These are phyloP conservation scores for Pinus tabuliformis DNA, from an alignment of 75 land plant species.

Conservation along the genomic window DNA sequence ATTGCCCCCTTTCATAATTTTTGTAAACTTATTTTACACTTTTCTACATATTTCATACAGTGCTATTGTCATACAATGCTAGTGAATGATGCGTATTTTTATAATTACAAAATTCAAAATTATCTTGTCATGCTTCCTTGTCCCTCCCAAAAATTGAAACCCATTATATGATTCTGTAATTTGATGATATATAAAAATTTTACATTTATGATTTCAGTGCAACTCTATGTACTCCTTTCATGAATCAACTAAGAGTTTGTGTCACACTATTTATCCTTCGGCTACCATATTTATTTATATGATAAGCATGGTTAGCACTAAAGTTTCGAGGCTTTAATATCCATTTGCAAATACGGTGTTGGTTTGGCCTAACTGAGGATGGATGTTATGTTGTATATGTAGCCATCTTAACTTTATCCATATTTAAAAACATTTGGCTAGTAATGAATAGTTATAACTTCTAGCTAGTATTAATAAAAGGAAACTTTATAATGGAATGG, in stretches of 20 bases:
- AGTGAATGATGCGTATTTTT: background rate
- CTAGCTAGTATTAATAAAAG: too few species aligned
- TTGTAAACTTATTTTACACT: background rate
- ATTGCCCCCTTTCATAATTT: background rate
- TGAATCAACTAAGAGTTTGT: background rate
- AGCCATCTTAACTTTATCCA: background rate
- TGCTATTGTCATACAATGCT: background rate
- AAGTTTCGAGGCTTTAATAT: background rate
- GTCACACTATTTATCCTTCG: background rate
- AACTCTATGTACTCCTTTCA: background rate
- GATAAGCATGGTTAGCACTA: background rate
- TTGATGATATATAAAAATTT: background rate
- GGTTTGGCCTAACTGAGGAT: background rate
- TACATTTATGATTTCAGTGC: background rate
- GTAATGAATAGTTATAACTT: background rate
- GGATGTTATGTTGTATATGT: background rate
- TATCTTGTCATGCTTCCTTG: background rate
- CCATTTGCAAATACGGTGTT: background rate
- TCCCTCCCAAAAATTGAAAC: background rate
- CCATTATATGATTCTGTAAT: background rate
- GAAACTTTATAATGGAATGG: too few species aligned
- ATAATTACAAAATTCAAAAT: background rate
- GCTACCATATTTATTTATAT: background rate
- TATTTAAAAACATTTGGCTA: background rate
- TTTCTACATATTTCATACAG: background rate